phyloP scores from a whole-genome alignment of 2,329 filamentous ascomycete genomes.

The Xenoacremonium recifei region DNA sequence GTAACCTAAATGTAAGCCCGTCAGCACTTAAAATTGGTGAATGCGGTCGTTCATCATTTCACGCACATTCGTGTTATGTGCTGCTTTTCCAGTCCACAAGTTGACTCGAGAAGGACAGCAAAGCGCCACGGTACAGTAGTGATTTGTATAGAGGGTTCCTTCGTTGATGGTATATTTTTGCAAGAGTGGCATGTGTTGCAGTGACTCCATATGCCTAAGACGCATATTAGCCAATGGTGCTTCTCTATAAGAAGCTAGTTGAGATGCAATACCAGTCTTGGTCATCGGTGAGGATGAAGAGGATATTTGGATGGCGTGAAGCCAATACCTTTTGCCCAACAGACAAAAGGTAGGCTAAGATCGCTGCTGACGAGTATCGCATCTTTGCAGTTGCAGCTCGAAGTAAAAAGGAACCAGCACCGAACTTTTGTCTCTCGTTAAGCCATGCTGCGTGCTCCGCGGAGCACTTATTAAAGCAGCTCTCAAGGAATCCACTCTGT shows the following conservation, averaged over 20 bases:
- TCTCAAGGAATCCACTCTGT: no score
- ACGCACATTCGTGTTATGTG: conserved; percentile 64
- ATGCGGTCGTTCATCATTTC: conserved; percentile 40
- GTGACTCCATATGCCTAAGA: conserved; percentile 58
- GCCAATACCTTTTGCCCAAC: no score
- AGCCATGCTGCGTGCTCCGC: no score
- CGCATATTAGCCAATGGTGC: no score
- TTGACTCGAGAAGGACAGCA: conserved; percentile 60
- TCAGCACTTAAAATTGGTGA: no score
- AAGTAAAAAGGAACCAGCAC: no score
- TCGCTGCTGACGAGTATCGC: neutral
- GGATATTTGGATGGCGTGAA: conserved; percentile 47
- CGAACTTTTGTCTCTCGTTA: no score
- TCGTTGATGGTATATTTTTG: conserved; percentile 52
- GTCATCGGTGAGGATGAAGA: conserved; percentile 67
- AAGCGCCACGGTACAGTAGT: conserved; percentile 59
- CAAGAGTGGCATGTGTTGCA: conserved; percentile 57
- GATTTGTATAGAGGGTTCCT: conserved; percentile 57
- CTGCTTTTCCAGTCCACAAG: conserved; percentile 59
- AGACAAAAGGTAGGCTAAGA: neutral
- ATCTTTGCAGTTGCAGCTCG: no score
- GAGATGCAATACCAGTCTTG: no score
- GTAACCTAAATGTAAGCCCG: no score
- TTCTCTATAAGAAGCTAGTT: no score
- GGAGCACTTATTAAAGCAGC: no score